These are phyloP conservation scores for Excoecaria cochinchinensis DNA, from an alignment of 345 rosid species.

Conservation along the genomic window DNA sequence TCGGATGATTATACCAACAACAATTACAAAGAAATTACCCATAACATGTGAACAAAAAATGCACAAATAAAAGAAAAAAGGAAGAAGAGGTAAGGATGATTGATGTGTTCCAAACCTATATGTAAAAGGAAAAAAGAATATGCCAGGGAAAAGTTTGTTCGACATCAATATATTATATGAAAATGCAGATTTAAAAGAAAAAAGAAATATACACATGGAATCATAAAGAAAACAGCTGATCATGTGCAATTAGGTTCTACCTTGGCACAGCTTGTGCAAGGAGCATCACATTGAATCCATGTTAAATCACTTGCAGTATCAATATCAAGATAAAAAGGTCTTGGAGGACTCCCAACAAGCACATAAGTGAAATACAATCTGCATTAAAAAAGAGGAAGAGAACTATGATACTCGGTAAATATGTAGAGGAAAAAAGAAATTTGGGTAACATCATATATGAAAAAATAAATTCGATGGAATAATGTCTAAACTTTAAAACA, in stretches of 20 bases:
- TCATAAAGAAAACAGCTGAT: neutral
- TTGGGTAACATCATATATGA: neutral
- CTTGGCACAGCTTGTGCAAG: conserved; percentile 91
- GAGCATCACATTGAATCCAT: conserved; percentile 97
- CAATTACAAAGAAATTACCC: neutral
- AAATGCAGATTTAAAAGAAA: conserved; percentile 1
- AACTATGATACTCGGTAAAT: neutral
- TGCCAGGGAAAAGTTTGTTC: neutral
- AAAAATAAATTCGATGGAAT: neutral
- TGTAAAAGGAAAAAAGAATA: neutral
- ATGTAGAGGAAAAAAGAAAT: neutral
- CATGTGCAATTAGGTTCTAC: conserved; percentile 29
- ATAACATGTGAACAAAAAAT: neutral
- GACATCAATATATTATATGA: neutral
- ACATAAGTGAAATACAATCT: conserved; percentile 76
- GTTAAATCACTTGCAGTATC: conserved; percentile 96
- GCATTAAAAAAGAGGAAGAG: conserved; percentile 13
- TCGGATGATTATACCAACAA: neutral
- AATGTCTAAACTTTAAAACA: neutral
- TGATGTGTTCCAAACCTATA: neutral
- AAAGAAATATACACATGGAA: neutral
- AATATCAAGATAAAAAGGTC: conserved; percentile 69
- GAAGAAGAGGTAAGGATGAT: too few relatives aligned
- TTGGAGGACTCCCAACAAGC: conserved; percentile 67
- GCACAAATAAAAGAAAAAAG: too few relatives aligned